Percentiles rank a stretch among this genome's conserved stretches.
phyloP scores from a whole-genome alignment of 257 asterid genomes.

The Plantago ovata region DNA sequence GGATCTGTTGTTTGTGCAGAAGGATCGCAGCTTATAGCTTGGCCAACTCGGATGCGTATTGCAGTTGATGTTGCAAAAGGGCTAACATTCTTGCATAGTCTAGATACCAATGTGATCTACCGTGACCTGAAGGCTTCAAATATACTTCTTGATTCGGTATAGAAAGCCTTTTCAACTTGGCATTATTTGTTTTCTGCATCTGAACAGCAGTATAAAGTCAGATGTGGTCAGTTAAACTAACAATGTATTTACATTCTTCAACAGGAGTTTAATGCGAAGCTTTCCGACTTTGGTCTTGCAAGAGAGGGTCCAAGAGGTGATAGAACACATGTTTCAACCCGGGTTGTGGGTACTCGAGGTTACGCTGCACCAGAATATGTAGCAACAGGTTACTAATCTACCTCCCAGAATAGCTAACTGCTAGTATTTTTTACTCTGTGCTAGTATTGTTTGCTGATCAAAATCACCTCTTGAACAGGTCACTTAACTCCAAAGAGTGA shows the following conservation, averaged over 20 bases:
- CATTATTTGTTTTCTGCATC: background rate
- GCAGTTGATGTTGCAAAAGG: slow-evolving; percentile 52
- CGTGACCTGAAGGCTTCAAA: slow-evolving; percentile 56
- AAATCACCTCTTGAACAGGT: slow-evolving; percentile 21
- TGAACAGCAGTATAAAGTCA: background rate
- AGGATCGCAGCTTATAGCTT: slow-evolving; percentile 48
- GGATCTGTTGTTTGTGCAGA: slow-evolving; percentile 23
- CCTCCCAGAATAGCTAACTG: background rate
- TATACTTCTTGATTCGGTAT: slow-evolving; percentile 52
- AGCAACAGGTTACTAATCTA: slow-evolving; percentile 34
- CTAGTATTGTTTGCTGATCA: background rate
- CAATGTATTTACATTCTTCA: background rate
- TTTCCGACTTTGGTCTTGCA: slow-evolving; percentile 58
- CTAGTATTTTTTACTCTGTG: slow-evolving; percentile 20
- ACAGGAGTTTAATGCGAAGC: slow-evolving; percentile 52
- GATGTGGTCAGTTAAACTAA: background rate
- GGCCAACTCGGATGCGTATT: slow-evolving; percentile 41
- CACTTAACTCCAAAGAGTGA: slow-evolving; percentile 51
- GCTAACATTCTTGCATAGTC: slow-evolving; percentile 41
- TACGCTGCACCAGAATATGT: slow-evolving; percentile 62
- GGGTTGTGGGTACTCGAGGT: slow-evolving; percentile 51
- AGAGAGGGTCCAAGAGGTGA: slow-evolving; percentile 55
- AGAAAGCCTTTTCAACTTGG: background rate
- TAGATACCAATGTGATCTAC: slow-evolving; percentile 48
- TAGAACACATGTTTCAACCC: slow-evolving; percentile 50